These are phyloP conservation scores for Diplocarpon rosae DNA, from an alignment of 2,329 filamentous ascomycete species.

Conservation along the genomic window DNA sequence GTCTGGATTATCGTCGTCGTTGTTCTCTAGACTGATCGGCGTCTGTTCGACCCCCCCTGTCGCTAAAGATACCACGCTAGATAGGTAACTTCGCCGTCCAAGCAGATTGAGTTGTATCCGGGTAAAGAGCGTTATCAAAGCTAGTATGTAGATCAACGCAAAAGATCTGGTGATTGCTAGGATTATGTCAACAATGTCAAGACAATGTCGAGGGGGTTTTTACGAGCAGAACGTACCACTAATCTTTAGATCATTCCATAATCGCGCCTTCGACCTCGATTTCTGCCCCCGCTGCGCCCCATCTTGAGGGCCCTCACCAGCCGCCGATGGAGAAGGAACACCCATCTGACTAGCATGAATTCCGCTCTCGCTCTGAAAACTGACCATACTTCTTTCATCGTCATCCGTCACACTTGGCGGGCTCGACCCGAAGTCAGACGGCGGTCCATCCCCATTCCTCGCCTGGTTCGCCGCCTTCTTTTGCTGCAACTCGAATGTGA, in stretches of 20 bases:
- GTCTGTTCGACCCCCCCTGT: conserved; percentile 58
- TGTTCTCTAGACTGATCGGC: conserved; percentile 82
- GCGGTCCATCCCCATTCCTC: conserved; percentile 41
- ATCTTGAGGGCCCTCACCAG: conserved; percentile 30
- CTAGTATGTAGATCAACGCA: conserved; percentile 83
- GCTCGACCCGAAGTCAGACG: conserved; percentile 31
- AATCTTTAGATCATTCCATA: conserved; percentile 97
- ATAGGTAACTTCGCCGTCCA: conserved; percentile 88
- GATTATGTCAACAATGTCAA: not conserved
- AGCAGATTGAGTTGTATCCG: conserved; percentile 95
- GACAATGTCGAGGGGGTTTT: not conserved
- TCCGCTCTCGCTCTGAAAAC: conserved; percentile 70
- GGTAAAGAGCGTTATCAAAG: conserved; percentile 81
- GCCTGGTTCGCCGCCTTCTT: conserved; percentile 70
- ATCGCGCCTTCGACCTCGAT: conserved; percentile 66
- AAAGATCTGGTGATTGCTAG: conserved; percentile 82
- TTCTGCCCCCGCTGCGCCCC: conserved; percentile 39
- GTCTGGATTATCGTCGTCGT: conserved; percentile 77
- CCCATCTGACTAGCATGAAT: conserved; percentile 71
- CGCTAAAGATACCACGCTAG: conserved; percentile 85
- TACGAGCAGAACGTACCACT: conserved; percentile 51
- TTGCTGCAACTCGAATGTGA: conserved; percentile 87
- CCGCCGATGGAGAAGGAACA: conserved; percentile 40
- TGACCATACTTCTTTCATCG: conserved; percentile 65
- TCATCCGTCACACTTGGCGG: conserved; percentile 66